Conservation (phyloP, 2,329 filamentous ascomycete genomes). For the Alternaria arborescens region DNA sequence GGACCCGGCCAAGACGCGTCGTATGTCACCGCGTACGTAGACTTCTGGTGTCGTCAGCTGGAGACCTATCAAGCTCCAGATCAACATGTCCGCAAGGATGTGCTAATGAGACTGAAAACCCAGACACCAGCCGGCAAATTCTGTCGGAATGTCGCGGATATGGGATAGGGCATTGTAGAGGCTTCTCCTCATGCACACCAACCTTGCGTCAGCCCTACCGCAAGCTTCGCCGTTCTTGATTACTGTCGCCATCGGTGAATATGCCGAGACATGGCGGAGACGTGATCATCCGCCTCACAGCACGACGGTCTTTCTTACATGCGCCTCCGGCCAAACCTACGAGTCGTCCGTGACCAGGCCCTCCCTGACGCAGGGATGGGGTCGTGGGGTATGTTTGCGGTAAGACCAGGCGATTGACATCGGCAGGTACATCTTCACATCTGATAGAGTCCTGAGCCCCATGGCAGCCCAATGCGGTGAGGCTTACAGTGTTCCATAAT, state of each 20-base stretch:
- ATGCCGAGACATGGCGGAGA: not conserved
- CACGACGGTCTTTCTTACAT: conserved; percentile 2
- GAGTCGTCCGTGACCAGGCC: not conserved
- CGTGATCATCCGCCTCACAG: conserved; percentile 2
- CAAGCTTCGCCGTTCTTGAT: not conserved
- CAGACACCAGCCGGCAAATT: not conserved
- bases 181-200: not conserved
- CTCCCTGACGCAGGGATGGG: not conserved
- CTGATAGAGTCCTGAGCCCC: not conserved
- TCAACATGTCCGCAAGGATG: not conserved
- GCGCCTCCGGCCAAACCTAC: not conserved
- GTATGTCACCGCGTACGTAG: not conserved
- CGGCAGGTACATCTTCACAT: not conserved
- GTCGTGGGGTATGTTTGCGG: not conserved
- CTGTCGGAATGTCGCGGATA: conserved; percentile 7
- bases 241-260: not conserved
- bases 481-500: not conserved
- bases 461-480: not conserved
- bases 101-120: not conserved
- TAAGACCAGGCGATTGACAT: not conserved
- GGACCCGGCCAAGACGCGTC: not conserved
- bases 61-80: not conserved
- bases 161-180: not conserved
- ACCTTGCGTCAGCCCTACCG: not conserved
- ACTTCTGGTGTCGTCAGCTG: not conserved